These are phyloP conservation scores for Arthrobotrys megalospora DNA, from an alignment of 2,329 filamentous ascomycete genomes.

Conservation along the genomic window DNA sequence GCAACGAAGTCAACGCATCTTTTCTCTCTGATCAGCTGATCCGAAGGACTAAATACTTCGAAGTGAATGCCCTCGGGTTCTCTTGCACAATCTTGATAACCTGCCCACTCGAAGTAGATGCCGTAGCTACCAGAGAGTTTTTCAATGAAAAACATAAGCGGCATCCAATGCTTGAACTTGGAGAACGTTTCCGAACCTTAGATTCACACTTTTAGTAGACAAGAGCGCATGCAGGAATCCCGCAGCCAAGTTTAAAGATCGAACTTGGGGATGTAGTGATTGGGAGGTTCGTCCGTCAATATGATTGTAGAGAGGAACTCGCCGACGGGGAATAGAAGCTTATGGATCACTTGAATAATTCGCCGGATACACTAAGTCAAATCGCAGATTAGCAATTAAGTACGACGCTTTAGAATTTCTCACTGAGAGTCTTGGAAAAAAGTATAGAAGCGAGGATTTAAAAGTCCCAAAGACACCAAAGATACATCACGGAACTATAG, in stretches of 20 bases:
- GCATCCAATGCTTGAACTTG: not conserved
- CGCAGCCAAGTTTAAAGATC: not conserved
- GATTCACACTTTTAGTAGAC: not conserved
- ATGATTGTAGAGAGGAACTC: not conserved
- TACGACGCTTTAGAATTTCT: too few species aligned
- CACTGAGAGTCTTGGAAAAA: too few species aligned
- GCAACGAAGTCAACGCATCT: too few species aligned
- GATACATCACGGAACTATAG: slow-evolving; percentile 9
- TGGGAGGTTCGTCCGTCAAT: not conserved
- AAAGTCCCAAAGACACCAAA: too few species aligned
- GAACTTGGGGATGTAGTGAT: slow-evolving; percentile 7
- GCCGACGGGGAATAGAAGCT: not conserved
- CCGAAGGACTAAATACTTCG: too few species aligned
- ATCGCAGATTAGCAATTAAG: not conserved
- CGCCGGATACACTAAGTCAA: not conserved
- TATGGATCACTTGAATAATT: slow-evolving; percentile 14
- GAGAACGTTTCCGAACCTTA: not conserved
- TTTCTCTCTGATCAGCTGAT: too few species aligned
- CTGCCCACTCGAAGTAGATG: not conserved
- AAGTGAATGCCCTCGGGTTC: too few species aligned
- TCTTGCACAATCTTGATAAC: slow-evolving; percentile 6
- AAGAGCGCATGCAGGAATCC: not conserved
- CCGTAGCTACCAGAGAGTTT: not conserved
- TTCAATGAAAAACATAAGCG: not conserved
- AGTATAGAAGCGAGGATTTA: too few species aligned